These are phyloP conservation scores for Asterionellopsis glacialis DNA, from an alignment of 108 stramenopile species.

Conservation along the genomic window DNA sequence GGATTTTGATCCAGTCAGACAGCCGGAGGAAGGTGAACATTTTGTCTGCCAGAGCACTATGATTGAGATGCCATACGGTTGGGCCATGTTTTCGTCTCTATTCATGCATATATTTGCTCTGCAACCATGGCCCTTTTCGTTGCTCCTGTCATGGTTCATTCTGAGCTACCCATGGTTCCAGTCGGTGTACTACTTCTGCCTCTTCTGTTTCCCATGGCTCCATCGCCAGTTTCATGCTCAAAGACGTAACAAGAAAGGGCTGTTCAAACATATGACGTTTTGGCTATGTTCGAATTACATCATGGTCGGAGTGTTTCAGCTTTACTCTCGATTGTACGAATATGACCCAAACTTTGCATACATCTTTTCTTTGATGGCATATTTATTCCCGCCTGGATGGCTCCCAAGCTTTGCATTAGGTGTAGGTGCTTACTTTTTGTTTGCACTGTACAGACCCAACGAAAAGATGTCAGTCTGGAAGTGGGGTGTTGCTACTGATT, in stretches of 20 bases:
- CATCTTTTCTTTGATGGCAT: neutral
- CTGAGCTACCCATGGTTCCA: slow-evolving; percentile 10
- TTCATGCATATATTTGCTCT: slow-evolving; percentile 1
- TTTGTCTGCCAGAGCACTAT: slow-evolving; percentile 12
- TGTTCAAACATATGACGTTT: slow-evolving; percentile 2
- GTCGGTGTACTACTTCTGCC: slow-evolving; percentile 9
- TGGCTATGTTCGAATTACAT: slow-evolving; percentile 1
- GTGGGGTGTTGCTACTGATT: slow-evolving; percentile 8
- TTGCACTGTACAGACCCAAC: neutral
- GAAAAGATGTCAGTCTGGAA: neutral
- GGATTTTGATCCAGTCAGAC: too few species aligned
- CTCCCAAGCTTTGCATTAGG: slow-evolving; percentile 8
- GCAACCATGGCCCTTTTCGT: slow-evolving; percentile 6
- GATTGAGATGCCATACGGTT: neutral
- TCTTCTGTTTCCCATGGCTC: slow-evolving; percentile 10
- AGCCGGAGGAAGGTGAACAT: neutral
- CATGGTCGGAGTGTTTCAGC: neutral
- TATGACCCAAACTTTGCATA: neutral
- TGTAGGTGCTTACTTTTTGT: neutral
- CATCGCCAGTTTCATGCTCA: slow-evolving; percentile 7
- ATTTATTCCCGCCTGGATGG: slow-evolving; percentile 11
- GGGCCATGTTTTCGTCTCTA: slow-evolving; percentile 1
- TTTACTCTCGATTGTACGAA: neutral
- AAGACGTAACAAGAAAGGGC: neutral
- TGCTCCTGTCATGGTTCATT: slow-evolving; percentile 6